A percentile compares a stretch with the other conserved stretches of the same genome.
phyloP scores from a whole-genome alignment of 169 alveolate genomes.

The Plasmodium ovale region DNA sequence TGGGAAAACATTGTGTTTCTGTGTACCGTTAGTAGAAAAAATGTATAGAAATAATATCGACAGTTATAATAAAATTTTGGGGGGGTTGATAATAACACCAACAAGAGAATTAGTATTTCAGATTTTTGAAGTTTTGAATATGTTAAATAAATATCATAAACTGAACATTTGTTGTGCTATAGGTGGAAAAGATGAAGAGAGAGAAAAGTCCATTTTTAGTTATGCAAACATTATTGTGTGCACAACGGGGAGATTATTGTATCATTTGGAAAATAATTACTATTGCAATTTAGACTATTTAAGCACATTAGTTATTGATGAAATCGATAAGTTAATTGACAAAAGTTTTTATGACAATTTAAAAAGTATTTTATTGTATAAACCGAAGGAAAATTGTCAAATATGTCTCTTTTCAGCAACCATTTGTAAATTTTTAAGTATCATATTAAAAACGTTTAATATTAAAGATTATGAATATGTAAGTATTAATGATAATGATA shows the following conservation, averaged over 20 bases:
- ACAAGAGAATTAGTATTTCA: slow-evolving; percentile 98
- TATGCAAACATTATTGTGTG: slow-evolving; percentile 96
- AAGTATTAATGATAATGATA: slow-evolving; percentile 63
- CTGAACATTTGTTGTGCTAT: slow-evolving; percentile 89
- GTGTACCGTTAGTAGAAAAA: slow-evolving; percentile 94
- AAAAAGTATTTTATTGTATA: slow-evolving; percentile 52
- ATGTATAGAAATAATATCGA: slow-evolving; percentile 96
- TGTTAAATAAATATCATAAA: slow-evolving; percentile 92
- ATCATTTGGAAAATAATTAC: slow-evolving; percentile 81
- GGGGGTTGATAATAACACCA: slow-evolving; percentile 95
- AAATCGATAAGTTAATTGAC: slow-evolving; percentile 74
- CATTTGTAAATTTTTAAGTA: slow-evolving; percentile 53
- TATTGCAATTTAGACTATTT: slow-evolving; percentile 68
- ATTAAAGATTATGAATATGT: slow-evolving; percentile 70
- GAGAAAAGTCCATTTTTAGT: slow-evolving; percentile 85
- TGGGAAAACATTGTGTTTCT: slow-evolving; percentile 97
- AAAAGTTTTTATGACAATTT: slow-evolving; percentile 74
- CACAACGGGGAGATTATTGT: slow-evolving; percentile 97
- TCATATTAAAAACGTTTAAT: slow-evolving; percentile 58
- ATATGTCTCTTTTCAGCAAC: slow-evolving; percentile 70
- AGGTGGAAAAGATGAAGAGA: slow-evolving; percentile 94
- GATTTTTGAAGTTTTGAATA: slow-evolving; percentile 94
- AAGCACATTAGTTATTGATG: slow-evolving; percentile 60
- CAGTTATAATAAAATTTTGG: slow-evolving; percentile 84
- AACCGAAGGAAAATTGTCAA: slow-evolving; percentile 70